Evolutionary conservation across 768 basidiomycete species (phyloP), one percentile per base, ranked within the genome.

Genomic region (Wakefieldia striispora): DNA sequence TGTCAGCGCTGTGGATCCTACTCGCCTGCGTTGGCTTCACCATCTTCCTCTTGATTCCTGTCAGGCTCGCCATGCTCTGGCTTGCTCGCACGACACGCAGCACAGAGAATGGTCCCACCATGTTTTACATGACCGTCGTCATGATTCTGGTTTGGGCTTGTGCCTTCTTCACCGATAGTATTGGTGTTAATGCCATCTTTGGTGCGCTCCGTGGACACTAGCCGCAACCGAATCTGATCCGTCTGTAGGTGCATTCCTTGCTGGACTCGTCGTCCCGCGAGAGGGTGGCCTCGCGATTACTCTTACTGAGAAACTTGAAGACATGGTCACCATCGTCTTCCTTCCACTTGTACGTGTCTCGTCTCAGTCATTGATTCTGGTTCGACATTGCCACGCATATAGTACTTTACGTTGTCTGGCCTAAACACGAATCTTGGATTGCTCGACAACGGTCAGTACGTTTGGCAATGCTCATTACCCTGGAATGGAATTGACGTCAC

Each of bases 231-330:
- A 5, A 3, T 27, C 42, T 59, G 16, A 40, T 34, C 7, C 35
- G 10, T 53, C 14, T 2, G 8, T 50, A 86, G 84, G 84, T 43
- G 91, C 90, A 0, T 95, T 97, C 73, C 63, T 95, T 11, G 81
- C 82, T 2, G 94, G 88, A 2, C 64, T 89, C 39, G 79, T 87
- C 47, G 85, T 97, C 8, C 95, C 97, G 2, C 82, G 92, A 24
- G 87, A 94, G 59, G 90, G 91, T 3, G 88, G 88, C 3, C 82
- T 99, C 31, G 82, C 88, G 0, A 90, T 94, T 44, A 76, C 84
- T 0, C 72, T 98, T n/a, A 93, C 91, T 0, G 91, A 95, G 59
- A 97, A 95, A 62, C 72, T 98, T n/a, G 97, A 99, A 70, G 95
- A 97, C 69, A 84, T 95, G 79, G 89, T 95, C 3, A 71, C 89